These are phyloP conservation scores for Primulina tabacum DNA, from an alignment of 257 asterid species.

Conservation along the genomic window DNA sequence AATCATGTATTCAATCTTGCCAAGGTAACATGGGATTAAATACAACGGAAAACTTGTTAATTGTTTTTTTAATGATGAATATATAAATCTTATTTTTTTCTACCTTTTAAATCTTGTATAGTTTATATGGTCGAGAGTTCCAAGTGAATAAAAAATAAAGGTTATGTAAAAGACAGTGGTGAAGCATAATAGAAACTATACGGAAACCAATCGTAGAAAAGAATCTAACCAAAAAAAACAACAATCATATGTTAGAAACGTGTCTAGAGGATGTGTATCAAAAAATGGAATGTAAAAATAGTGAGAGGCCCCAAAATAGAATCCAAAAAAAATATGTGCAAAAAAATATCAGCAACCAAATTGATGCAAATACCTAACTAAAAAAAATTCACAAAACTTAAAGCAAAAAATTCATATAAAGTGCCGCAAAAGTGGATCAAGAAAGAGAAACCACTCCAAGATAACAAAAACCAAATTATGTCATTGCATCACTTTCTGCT, in stretches of 20 bases:
- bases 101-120: background rate
- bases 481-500: background rate
- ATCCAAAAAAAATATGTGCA: background rate
- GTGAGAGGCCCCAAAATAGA: background rate
- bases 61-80: background rate
- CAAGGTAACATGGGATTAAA: background rate
- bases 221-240: conserved; percentile 4
- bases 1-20: background rate
- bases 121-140: background rate
- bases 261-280: background rate
- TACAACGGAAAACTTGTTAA: background rate
- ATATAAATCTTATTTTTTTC: background rate
- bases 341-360: background rate
- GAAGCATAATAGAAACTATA: background rate
- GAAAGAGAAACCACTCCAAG: background rate
- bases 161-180: background rate
- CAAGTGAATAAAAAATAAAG: no score
- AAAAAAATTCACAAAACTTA: background rate
- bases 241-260: background rate
- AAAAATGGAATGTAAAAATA: background rate
- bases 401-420: background rate
- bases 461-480: background rate
- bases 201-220: background rate
- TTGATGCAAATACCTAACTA: background rate
- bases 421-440: background rate